A percentile compares a stretch with the other conserved stretches of the same genome.
Conservation (phyloP, 495 filamentous ascomycete genomes). For the Entonaema liquescens region DNA sequence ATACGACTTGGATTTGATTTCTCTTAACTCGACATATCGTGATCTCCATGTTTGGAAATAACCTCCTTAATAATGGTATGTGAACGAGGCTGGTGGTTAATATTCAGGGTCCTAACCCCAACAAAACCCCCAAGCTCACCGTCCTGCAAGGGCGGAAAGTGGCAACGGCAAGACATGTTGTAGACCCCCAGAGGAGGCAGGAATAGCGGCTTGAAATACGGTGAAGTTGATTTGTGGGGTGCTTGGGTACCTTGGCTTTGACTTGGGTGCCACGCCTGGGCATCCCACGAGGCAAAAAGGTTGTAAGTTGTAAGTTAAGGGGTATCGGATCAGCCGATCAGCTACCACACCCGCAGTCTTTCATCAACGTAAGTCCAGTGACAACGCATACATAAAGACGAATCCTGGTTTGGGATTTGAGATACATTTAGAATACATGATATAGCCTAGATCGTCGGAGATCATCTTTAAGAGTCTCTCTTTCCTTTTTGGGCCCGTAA, state of each 20-base stretch:
- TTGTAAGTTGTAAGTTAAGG: slow-evolving; percentile 13
- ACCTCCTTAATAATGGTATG: slow-evolving; percentile 19
- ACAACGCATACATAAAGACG: slow-evolving; percentile 19
- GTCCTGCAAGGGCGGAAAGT: slow-evolving; percentile 33
- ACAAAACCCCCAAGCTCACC: slow-evolving; percentile 20
- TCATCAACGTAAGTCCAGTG: slow-evolving; percentile 25
- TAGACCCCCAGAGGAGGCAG: not conserved
- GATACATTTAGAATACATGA: slow-evolving; percentile 1
- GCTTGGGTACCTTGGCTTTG: not conserved
- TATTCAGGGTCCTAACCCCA: slow-evolving; percentile 33
- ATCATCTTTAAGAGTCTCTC: not conserved
- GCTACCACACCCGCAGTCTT: slow-evolving; percentile 9
- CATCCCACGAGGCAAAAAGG: slow-evolving; percentile 28
- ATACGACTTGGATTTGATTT: slow-evolving; percentile 12
- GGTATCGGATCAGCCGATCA: slow-evolving; percentile 37
- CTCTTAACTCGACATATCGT: not conserved
- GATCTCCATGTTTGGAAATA: slow-evolving; percentile 6
- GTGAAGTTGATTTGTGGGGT: slow-evolving; percentile 38
- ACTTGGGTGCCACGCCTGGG: slow-evolving; percentile 5
- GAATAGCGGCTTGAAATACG: slow-evolving; percentile 16
- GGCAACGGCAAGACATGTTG: slow-evolving; percentile 15
- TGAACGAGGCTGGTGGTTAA: slow-evolving; percentile 8
- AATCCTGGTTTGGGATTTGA: slow-evolving; percentile 2
- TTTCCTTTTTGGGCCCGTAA: slow-evolving; percentile 6
- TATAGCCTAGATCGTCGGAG: slow-evolving; percentile 10